Base-by-base conservation (phyloP, 2,329 filamentous ascomycete species). In the Ceratocystis destructans region DNA sequence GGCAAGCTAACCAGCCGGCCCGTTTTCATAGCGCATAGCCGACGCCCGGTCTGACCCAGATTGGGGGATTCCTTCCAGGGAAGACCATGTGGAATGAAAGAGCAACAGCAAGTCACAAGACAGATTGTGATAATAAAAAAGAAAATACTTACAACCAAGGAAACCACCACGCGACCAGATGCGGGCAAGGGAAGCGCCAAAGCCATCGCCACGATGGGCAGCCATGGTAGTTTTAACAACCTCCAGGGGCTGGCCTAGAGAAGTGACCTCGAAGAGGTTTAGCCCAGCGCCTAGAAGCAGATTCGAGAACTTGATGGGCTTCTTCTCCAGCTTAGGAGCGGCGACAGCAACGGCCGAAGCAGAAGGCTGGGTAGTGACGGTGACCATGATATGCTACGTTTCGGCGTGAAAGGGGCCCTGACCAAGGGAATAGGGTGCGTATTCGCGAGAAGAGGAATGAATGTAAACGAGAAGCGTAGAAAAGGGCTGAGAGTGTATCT, bases 191-290 rank as follows among this genome's bases (percentile, higher is more conserved):
- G 94, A 89, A 71, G 85, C 82, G 70, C 81, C 81, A 79, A 99
- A 94, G 78, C 85, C 87, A 77, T 97, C 93, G 73, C 85, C 83
- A 78, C 94, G 87, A 80, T 99, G 94, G 72, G 94, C 94, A 74
- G 94, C 94, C 90, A 99, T 97, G 78, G 94, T 97, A 74, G 94
- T 99, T 89, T 99, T 99, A 82, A 89, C 84, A 79, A 99, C 94
- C 83, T 99, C 94, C 77, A 99, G 84, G 71, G 94, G 94, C 84
- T 95, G 82, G 71, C 80, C 79, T 70, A 82, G 77, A 68, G 82
- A 82, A 70, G 81, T 84, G 75, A 88, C 82, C 86, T 96, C 92
- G 77, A 96, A 96, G 84, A 96, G 81, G 83, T 96, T 96, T 79
- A 96, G 84, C 72, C 91, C 90, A 75, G 90, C 89, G 75, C 92